These are phyloP conservation scores for Alternaria tenuissima DNA, from an alignment of 2,329 filamentous ascomycete genomes.

Conservation along the genomic window DNA sequence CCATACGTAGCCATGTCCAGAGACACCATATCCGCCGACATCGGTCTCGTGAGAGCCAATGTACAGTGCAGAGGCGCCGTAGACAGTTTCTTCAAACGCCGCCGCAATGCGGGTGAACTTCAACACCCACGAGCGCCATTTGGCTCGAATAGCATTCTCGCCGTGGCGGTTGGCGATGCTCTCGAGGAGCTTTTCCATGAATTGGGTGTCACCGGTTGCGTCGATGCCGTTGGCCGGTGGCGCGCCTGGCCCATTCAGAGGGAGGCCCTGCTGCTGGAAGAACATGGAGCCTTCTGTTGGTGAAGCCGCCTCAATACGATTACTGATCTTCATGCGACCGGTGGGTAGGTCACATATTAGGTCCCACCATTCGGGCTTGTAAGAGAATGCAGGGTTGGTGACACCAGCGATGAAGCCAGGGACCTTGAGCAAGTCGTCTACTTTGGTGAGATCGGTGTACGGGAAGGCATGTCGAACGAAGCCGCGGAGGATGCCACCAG, in stretches of 20 bases:
- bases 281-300: constrained; percentile 85
- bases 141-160: constrained; percentile 84
- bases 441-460: constrained; percentile 97
- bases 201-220: constrained; percentile 83
- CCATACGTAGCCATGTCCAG: constrained; percentile 96
- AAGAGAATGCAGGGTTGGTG: constrained; percentile 94
- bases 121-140: constrained; percentile 93
- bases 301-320: constrained; percentile 80
- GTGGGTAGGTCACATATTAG: constrained; percentile 91
- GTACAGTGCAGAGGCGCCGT: constrained; percentile 88
- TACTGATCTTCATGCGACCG: constrained; percentile 93
- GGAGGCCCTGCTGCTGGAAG: constrained; percentile 76
- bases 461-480: constrained; percentile 97
- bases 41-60: constrained; percentile 76
- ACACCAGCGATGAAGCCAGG: constrained; percentile 98
- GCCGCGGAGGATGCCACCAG: constrained; percentile 87
- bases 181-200: constrained; percentile 85
- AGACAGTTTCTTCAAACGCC: constrained; percentile 94
- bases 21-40: constrained; percentile 60
- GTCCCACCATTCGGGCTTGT: constrained; percentile 98
- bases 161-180: constrained; percentile 88
- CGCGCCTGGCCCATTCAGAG: constrained; percentile 33
- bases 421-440: constrained; percentile 94
- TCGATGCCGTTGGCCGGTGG: constrained; percentile 58
- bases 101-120: constrained; percentile 93